Evolutionary conservation across 371 early-diverging fungal genomes (phyloP).

Genomic region (Smittium mucronatum): DNA sequence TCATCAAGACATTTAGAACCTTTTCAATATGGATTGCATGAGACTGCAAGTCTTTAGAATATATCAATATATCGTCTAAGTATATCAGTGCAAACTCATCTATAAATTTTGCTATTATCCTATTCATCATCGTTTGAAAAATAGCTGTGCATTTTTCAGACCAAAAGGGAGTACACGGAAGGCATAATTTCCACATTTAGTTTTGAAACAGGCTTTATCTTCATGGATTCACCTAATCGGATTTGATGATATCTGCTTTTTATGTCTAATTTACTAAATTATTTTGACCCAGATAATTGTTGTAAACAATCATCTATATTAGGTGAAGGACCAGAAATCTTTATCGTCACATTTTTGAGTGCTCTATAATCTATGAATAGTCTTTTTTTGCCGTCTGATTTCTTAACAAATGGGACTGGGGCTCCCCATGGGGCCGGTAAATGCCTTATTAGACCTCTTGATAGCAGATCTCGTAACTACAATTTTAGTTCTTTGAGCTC

Average conservation of each 20-base stretch:
- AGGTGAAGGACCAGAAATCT: constrained; percentile 30
- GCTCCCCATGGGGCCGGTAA: constrained; percentile 14
- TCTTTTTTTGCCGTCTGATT: constrained; percentile 30
- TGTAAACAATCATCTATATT: constrained; percentile 35
- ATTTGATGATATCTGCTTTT: constrained; percentile 32
- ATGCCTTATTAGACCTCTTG: constrained; percentile 12
- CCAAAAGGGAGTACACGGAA: constrained; percentile 40
- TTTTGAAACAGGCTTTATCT: constrained; percentile 39
- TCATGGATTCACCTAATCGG: constrained; percentile 16
- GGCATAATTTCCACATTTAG: constrained; percentile 31
- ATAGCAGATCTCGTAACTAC: not conserved
- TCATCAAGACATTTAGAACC: not conserved
- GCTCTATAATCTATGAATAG: constrained; percentile 29
- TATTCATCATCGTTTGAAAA: constrained; percentile 34
- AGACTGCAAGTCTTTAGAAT: not conserved
- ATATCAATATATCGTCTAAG: constrained; percentile 4
- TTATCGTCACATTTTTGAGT: constrained; percentile 23
- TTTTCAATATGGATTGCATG: not conserved
- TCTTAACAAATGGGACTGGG: constrained; percentile 36
- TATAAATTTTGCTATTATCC: constrained; percentile 17
- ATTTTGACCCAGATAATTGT: constrained; percentile 8
- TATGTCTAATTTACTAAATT: constrained; percentile 27
- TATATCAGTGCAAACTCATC: constrained; percentile 8
- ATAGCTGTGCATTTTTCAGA: constrained; percentile 32
- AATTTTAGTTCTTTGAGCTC: not conserved